phyloP scores from a whole-genome alignment of 768 basidiomycete species.

The Tulasnella sp. region DNA sequence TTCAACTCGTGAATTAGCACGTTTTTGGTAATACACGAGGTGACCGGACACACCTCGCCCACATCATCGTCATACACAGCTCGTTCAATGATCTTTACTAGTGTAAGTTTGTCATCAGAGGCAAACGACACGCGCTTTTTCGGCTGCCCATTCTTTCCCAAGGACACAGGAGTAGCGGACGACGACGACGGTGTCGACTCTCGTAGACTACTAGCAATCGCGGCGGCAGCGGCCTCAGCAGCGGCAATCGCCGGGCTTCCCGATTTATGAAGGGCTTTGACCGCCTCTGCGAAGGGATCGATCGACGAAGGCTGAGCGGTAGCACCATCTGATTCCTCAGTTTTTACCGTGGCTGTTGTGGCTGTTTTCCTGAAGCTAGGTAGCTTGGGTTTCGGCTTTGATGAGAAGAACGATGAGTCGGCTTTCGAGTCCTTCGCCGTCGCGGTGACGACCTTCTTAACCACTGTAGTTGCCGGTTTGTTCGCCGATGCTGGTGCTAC shows the following conservation, averaged over 20 bases:
- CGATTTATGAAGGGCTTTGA: slow-evolving; percentile 72
- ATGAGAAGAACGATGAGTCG: slow-evolving; percentile 86
- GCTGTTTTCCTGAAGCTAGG: slow-evolving; percentile 80
- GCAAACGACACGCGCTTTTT: slow-evolving; percentile 82
- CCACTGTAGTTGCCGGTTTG: slow-evolving; percentile 33
- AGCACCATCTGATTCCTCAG: slow-evolving; percentile 60
- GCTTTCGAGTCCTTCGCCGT: slow-evolving; percentile 76
- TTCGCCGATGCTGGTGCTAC: slow-evolving; percentile 30
- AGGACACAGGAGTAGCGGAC: slow-evolving; percentile 15
- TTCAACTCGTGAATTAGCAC: slow-evolving; percentile 21
- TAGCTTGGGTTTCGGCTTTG: slow-evolving; percentile 80
- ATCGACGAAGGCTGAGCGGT: slow-evolving; percentile 69
- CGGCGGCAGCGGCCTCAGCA: slow-evolving; percentile 44
- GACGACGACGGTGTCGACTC: slow-evolving; percentile 30
- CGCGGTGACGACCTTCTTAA: slow-evolving; percentile 52
- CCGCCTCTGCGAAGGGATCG: slow-evolving; percentile 81
- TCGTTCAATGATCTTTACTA: slow-evolving; percentile 77
- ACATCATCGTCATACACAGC: slow-evolving; percentile 90
- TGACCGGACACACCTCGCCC: slow-evolving; percentile 69
- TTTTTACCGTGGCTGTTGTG: slow-evolving; percentile 47
- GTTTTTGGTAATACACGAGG: slow-evolving; percentile 37
- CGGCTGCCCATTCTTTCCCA: slow-evolving; percentile 50
- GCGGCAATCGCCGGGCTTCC: slow-evolving; percentile 64
- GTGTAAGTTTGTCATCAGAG: slow-evolving; percentile 70
- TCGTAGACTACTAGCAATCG: slow-evolving; percentile 11